These are phyloP conservation scores for Scheffersomyces stambukii DNA, from an alignment of 1,139 yeast genomes.

Conservation along the genomic window DNA sequence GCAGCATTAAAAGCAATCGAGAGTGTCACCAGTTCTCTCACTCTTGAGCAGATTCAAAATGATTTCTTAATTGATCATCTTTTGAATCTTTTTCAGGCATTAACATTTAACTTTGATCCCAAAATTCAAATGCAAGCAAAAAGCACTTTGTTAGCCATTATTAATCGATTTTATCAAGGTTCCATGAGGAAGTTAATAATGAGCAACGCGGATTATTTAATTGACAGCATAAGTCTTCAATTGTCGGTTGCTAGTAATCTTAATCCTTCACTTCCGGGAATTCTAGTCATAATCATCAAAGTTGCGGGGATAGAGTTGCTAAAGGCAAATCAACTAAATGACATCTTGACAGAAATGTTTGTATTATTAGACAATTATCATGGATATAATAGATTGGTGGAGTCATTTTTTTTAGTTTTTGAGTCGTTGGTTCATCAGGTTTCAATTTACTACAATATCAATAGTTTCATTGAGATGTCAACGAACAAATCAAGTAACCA, in stretches of 20 bases:
- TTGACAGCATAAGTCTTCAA: constrained; percentile 69
- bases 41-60: constrained; percentile 25
- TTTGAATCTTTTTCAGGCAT: constrained; percentile 31
- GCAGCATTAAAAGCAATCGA: constrained; percentile 32
- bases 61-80: constrained; percentile 30
- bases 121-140: constrained; percentile 29
- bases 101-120: constrained; percentile 26
- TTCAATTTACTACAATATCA: constrained; percentile 26
- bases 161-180: constrained; percentile 52
- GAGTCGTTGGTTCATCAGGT: constrained; percentile 59
- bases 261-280: constrained; percentile 70
- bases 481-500: constrained; percentile 23
- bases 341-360: constrained; percentile 70
- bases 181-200: constrained; percentile 53
- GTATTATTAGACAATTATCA: constrained; percentile 78
- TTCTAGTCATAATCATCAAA: constrained; percentile 60
- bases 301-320: constrained; percentile 67
- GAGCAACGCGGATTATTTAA: constrained; percentile 73
- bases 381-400: constrained; percentile 68
- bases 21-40: constrained; percentile 17
- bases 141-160: constrained; percentile 29
- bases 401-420: constrained; percentile 72
- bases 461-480: constrained; percentile 5
- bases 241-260: constrained; percentile 61
- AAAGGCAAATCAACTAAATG: constrained; percentile 54